These are phyloP conservation scores for Ascochyta koolunga DNA, from an alignment of 2,329 filamentous ascomycete species.

Conservation along the genomic window DNA sequence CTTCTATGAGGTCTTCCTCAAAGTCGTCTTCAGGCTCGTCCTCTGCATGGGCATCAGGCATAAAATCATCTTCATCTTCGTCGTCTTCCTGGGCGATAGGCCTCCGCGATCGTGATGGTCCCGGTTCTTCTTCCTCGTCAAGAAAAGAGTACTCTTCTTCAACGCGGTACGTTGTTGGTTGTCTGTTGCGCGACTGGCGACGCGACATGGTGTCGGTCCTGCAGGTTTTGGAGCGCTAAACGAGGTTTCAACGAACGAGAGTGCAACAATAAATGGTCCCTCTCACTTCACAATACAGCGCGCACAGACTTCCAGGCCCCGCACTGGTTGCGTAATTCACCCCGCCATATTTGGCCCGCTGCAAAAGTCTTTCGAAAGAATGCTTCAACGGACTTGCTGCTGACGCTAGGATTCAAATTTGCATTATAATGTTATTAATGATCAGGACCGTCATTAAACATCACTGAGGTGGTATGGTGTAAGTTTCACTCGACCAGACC, in stretches of 20 bases:
- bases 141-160: conserved; percentile 31
- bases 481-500: background rate
- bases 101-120: conserved; percentile 15
- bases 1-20: conserved; percentile 46
- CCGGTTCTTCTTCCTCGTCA: conserved; percentile 24
- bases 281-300: conserved; percentile 10
- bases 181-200: conserved; percentile 30
- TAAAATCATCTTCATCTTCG: conserved; percentile 36
- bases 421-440: conserved; percentile 1
- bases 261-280: conserved; percentile 9
- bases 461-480: conserved; percentile 38
- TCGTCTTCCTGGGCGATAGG: conserved; percentile 19
- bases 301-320: conserved; percentile 27
- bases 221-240: conserved; percentile 9
- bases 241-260: conserved; percentile 8
- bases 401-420: background rate
- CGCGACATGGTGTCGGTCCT: conserved; percentile 22
- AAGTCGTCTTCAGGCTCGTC: conserved; percentile 34
- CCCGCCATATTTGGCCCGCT: background rate
- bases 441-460: conserved; percentile 18
- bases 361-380: background rate
- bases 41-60: conserved; percentile 32
- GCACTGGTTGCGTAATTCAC: background rate
- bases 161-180: conserved; percentile 26
- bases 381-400: background rate